Conservation (phyloP, 768 basidiomycete species). For the Tubosaeta sp. region DNA sequence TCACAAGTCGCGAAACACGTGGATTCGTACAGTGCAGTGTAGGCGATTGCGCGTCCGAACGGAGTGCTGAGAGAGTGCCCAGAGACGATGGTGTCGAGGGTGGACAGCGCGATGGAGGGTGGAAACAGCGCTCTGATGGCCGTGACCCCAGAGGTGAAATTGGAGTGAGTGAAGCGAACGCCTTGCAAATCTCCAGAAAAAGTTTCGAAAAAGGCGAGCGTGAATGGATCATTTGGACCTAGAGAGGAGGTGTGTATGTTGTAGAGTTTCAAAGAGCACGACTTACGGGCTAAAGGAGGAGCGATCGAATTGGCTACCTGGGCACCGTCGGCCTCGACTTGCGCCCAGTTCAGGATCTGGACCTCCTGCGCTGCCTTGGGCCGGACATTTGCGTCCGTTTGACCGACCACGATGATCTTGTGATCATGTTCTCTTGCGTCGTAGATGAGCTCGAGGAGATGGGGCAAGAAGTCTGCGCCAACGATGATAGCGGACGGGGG, state of each 20-base stretch:
- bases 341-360: conserved; percentile 60
- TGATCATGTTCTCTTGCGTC: conserved; percentile 51
- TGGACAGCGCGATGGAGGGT: conserved; percentile 57
- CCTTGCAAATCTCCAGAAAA: conserved; percentile 52
- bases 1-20: conserved; percentile 65
- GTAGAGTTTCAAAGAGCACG: background rate
- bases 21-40: conserved; percentile 73
- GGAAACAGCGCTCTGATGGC: conserved; percentile 75
- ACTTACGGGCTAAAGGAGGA: conserved; percentile 52
- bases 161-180: conserved; percentile 73
- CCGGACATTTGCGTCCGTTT: conserved; percentile 42
- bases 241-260: conserved; percentile 1
- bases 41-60: conserved; percentile 76
- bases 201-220: conserved; percentile 59
- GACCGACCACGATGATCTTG: conserved; percentile 71
- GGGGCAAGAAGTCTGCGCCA: conserved; percentile 58
- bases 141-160: conserved; percentile 86
- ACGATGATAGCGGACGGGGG: conserved; percentile 74
- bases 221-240: conserved; percentile 55
- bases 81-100: conserved; percentile 76
- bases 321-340: conserved; percentile 65
- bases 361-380: conserved; percentile 49
- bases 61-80: conserved; percentile 69
- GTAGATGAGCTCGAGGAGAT: conserved; percentile 69
- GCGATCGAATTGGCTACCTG: conserved; percentile 40